Base-by-base conservation (phyloP, 148 eudicot genomes). In the Vaccinium myrtillus region DNA sequence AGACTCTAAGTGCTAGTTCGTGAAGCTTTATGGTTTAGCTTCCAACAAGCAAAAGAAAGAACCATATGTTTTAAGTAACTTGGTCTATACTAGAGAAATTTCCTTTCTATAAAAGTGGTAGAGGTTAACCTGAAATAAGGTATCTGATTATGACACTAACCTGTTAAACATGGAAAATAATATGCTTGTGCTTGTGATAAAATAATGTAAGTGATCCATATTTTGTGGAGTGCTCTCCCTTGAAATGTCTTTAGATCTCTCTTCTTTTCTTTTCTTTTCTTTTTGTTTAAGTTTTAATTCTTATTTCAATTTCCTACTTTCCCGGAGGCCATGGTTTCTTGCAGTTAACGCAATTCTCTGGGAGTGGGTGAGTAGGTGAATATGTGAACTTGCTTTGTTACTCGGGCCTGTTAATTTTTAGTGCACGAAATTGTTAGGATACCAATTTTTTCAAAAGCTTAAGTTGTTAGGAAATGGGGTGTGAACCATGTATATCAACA, bases 361-460 rank as follows among this genome's bases (percentile, higher is more conserved):
- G 18, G 46, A 15, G 43, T 27, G 21, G 21, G 19, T 71, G 15
- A 67, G 74, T 39, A 65, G 39, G 74, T 67, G 36, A 27, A 67
- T 27, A 67, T 27, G 39, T 67, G 74, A 67, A 69, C 74, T 69
- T 27, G 74, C 74, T 69, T 69, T 69, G 74, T 69, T 12, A 69
- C 39, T 69, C 13, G 15, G 73, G 32, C 23, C 73, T 25, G 23
- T 67, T 10, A 10, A 43, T 43, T 67, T 25, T 67, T 9, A 10
- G 73, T 2, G 73, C 73, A n/a, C 36, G 3, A n/a, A 18, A 7
- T 58, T 58, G 65, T 58, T 58, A 19, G 21, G 65, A 18, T 58
- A 58, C 65, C 65, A 19, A 58, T 58, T 58, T 1, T 43, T 43
- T 43, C 46, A 43, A 43, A 43, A 43, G 46, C 46, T 43, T 43